Base-by-base conservation (phyloP, 192 early-diverging fungal species). In the Umbelopsis sp. region DNA sequence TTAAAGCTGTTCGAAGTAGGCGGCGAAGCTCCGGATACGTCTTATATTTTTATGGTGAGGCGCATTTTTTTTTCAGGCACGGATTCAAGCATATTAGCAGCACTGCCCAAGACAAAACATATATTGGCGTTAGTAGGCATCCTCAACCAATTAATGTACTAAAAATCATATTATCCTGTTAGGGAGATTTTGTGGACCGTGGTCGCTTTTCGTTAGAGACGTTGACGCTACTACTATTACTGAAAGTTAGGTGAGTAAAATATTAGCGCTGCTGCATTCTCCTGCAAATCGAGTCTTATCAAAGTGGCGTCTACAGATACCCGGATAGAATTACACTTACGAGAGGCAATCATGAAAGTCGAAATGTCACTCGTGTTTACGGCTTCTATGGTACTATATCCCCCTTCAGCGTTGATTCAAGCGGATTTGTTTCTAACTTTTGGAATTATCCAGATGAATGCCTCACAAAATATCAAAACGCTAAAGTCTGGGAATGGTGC, bases 101-200 rank as follows among this genome's bases (percentile, higher is more conserved):
- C 37, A 41, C 37, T 41, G 37, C 37, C 10, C 37, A 9, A 41
- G 37, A 10, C 1, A 6, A 41, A 41, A 41, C 37, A 41, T 41
- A 1, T 37, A 41, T 41, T 10, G 37, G 6, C 37, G 10, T 41
- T 41, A 41, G 37, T 6, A 9, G 37, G 37, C 37, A 41, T 6
- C 37, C 37, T 9, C 2, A 41, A 41, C 5, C 37, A 41, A 6
- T 4, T 1, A 41, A 41, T 10, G 10, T 41, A 41, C 37, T 41
- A 41, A 41, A 41, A 4, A 41, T 41, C 10, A 41, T 9, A 41
- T 41, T 30, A 6, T 37, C 41, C 61, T 35, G 35, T 35, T 66
- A 94, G 91, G 96, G 96, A n/a, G 96, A 98, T 75, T 98, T 97
- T 88, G 96, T 98, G 4, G 96, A 98, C 84, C 90, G 96, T 66